Conservation (phyloP, 257 asterid genomes). For the Hygrophila difformis region DNA sequence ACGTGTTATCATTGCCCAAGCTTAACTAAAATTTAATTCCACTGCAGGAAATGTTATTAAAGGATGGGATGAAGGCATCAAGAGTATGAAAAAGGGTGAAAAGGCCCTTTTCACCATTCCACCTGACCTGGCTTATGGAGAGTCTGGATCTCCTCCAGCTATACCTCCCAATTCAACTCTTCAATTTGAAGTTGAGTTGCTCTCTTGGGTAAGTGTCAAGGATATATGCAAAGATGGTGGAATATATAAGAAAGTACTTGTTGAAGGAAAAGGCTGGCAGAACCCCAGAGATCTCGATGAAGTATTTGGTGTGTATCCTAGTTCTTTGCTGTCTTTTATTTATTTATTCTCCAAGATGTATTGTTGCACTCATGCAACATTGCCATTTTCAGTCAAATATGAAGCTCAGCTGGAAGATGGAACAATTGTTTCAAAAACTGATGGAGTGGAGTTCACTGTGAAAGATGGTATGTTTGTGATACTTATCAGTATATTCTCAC, state of each 20-base stretch:
- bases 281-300: conserved; percentile 59
- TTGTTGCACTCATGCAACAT: too few species aligned
- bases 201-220: conserved; percentile 56
- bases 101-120: conserved; percentile 51
- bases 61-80: conserved; percentile 59
- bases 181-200: conserved; percentile 49
- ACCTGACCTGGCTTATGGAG: conserved; percentile 48
- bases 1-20: too few species aligned
- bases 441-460: conserved; percentile 50
- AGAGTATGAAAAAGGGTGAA: conserved; percentile 64
- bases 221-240: conserved; percentile 65
- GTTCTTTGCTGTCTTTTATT: background rate
- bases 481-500: too few species aligned
- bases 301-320: conserved; percentile 29
- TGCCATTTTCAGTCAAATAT: conserved; percentile 40
- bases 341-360: background rate
- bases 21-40: background rate
- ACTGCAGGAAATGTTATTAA: conserved; percentile 44
- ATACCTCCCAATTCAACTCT: conserved; percentile 53
- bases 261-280: conserved; percentile 47
- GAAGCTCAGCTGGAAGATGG: conserved; percentile 57
- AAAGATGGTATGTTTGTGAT: conserved; percentile 30
- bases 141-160: conserved; percentile 52
- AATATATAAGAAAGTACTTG: conserved; percentile 41
- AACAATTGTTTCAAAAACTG: conserved; percentile 38